Percentiles rank a stretch among this genome's conserved stretches.
Conservation (phyloP, 1,284 basidiomycete species). For the Trametes sp. region DNA sequence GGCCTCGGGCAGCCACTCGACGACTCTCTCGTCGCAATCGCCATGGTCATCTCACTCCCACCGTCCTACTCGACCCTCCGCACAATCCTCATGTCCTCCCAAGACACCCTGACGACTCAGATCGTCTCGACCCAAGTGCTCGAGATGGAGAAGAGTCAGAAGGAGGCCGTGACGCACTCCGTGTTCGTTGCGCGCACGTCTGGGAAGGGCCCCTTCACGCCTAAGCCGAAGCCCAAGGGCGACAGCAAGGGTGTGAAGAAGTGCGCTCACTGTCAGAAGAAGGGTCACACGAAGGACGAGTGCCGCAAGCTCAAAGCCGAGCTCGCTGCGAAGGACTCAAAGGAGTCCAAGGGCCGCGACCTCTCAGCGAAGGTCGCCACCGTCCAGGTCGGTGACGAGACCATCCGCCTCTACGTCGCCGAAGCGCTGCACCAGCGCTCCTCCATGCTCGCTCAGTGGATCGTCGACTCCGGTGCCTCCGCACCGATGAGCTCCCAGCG, state of each 20-base stretch:
- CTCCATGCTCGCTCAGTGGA: conserved; percentile 19
- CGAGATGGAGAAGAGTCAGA: not conserved
- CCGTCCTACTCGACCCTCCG: conserved; percentile 31
- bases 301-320: conserved; percentile 33
- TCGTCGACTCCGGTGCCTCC: conserved; percentile 35
- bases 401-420: conserved; percentile 16
- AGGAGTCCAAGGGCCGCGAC: conserved; percentile 6
- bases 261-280: conserved; percentile 30
- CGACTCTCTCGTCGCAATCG: conserved; percentile 20
- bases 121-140: conserved; percentile 19
- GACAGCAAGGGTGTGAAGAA: conserved; percentile 12
- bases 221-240: not conserved
- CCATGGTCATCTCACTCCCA: conserved; percentile 34
- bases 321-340: not conserved
- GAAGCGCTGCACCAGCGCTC: not conserved
- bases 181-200: not conserved
- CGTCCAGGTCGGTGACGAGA: conserved; percentile 1
- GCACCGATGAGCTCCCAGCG: conserved; percentile 31
- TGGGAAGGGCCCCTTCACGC: not conserved
- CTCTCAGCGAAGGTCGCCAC: conserved; percentile 21
- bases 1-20: not conserved
- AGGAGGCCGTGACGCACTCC: not conserved
- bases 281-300: conserved; percentile 25
- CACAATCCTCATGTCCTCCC: conserved; percentile 29
- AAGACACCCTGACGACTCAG: conserved; percentile 21